Base-by-base conservation (phyloP, 306 rosid genomes). In the Fragaria iinumae region DNA sequence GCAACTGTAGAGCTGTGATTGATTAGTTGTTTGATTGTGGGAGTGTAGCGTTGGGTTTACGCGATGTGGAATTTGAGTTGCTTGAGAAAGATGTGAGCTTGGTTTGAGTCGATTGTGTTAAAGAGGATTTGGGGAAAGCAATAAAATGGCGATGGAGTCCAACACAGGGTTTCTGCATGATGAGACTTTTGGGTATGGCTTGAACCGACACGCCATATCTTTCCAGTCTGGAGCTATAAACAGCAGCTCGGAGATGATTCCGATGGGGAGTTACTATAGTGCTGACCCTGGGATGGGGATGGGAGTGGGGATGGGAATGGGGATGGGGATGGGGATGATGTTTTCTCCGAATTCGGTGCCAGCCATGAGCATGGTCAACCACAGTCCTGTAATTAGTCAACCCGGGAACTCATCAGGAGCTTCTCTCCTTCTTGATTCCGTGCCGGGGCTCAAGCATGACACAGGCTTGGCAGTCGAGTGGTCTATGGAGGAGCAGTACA, bases 401-500 rank as follows among this genome's bases (percentile, higher is more conserved):
- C 77, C 87, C 53, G 86, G 82, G 76, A 87, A 75, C 64, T 67
- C 90, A 20, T 84, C 91, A 29, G 80, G 81, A 49, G 82, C 89
- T 68, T 90, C 98, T 34, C 88, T 91, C 44, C 90, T 95, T 59
- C 88, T 90, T 29, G 97, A 95, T 78, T 89, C 97, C 0, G 96
- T 86, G 48, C 92, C 97, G 0, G 97, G 97, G 79, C 87, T 95
- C 74, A 95, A 92, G 87, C 97, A 90, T 71, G 99, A 95, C 52
- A 84, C 93, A 4, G 97, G 95, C 16, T 84, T 92, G 83, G 97
- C 99, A 10, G 99, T 95, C 44, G 99, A 95, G 81, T 95, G 99
- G 99, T 95, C 97, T 71, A 82, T 87, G 76, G 97, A 95, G 53
- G 99, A 95, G 77, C 97, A 95, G 80, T 87, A 80, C 86, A 90